Base-by-base conservation (phyloP, 2,329 filamentous ascomycete genomes). In the Tolypocladium ovalisporum region DNA sequence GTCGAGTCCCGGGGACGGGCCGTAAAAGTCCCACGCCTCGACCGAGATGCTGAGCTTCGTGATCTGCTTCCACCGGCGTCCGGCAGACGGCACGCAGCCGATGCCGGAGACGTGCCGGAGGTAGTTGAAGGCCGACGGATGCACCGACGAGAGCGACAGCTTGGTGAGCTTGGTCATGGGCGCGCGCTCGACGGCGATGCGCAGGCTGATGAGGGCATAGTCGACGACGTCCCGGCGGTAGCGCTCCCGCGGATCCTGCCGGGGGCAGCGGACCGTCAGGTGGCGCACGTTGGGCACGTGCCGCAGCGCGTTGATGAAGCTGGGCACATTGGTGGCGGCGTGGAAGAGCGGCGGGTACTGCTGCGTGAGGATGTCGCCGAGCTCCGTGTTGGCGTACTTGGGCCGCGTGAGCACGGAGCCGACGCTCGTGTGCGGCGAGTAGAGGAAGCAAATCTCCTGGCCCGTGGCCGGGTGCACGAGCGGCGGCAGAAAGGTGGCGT, bases 301-400 rank as follows among this genome's bases (percentile, higher is more conserved):
- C 39, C 80, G 81, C 67, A 96, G 78, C 54, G 88, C 88, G 61
- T 84, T 80, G 64, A 93, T 85, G 74, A 96, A 96, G 42, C 89
- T 88, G 6, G 88, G 83, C 8, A 95, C 87, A 67, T 96, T 94
- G 60, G 89, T 93, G 9, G 91, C 89, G 8, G 90, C 89, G 67
- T 96, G 91, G 73, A 96, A 96, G 3, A 96, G 75, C 7, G 91
- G 89, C 55, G 90, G 89, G 66, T 95, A 96, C 73, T 96, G 90
- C 68, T 90, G 85, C 17, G 90, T 89, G 60, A 96, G 79, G 58
- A 95, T 80, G 67, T 93, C 87, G 60, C 86, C 90, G 66, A 94
- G 83, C 65, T 90, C 88, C 64, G 82, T 79, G 69, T 86, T 89
- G 63, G 87, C 89, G 70, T 95, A 95, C 73, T 90, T 93, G 55